A percentile compares a stretch with the other conserved stretches of the same genome.
phyloP scores from a whole-genome alignment of 129 eudicot species.

The Scalesia atractyloides region DNA sequence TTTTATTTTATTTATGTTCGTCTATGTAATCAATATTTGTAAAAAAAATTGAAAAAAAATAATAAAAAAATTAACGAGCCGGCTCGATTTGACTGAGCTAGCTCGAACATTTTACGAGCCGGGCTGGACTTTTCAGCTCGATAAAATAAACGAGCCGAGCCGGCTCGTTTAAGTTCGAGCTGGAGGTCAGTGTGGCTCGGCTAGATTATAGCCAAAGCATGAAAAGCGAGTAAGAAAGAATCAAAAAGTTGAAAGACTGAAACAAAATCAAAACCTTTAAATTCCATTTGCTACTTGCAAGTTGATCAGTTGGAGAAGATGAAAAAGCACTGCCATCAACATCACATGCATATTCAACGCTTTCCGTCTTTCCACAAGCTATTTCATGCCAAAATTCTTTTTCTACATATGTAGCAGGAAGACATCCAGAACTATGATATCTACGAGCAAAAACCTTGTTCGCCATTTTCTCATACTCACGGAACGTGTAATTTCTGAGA shows the following conservation, averaged over 20 bases:
- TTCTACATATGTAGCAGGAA: constrained; percentile 86
- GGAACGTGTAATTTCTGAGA: constrained; percentile 90
- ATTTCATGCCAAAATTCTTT: constrained; percentile 99
- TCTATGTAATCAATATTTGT: too few relatives aligned
- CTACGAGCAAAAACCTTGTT: constrained; percentile 97
- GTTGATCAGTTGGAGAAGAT: constrained; percentile 85
- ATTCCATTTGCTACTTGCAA: constrained; percentile 98
- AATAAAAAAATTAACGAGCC: too few relatives aligned
- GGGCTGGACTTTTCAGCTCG: too few relatives aligned
- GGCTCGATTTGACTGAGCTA: too few relatives aligned
- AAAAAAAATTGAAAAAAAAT: too few relatives aligned
- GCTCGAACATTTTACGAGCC: too few relatives aligned
- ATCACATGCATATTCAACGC: constrained; percentile 99
- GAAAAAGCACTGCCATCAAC: constrained; percentile 99
- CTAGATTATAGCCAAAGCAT: too few relatives aligned
- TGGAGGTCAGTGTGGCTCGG: too few relatives aligned
- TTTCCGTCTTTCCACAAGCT: constrained; percentile 85
- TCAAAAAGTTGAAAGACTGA: not conserved
- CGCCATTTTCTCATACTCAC: constrained; percentile 98
- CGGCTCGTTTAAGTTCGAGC: too few relatives aligned
- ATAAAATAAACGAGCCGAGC: too few relatives aligned
- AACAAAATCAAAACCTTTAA: constrained; percentile 61
- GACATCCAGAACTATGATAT: constrained; percentile 85
- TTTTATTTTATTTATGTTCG: too few relatives aligned
- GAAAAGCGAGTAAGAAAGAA: not conserved